Conservation (phyloP, 2,329 filamentous ascomycete genomes). For the Botryosphaeria dothidea region DNA sequence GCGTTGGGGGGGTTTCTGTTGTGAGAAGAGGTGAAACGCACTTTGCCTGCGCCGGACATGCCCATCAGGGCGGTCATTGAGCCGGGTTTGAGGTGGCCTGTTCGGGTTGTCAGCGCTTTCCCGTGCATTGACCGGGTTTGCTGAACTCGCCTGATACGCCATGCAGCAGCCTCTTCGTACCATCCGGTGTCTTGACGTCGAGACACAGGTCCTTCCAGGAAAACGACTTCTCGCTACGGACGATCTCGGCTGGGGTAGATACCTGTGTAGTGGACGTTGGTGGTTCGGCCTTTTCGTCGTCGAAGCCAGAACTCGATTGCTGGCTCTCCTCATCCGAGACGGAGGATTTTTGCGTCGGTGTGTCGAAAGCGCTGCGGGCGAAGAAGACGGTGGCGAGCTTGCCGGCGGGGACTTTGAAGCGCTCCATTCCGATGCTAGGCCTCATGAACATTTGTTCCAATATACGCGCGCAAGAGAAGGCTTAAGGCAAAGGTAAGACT, state of each 20-base stretch:
- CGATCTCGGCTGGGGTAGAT: background rate
- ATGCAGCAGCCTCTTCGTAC: background rate
- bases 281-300: background rate
- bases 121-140: background rate
- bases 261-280: background rate
- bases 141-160: background rate
- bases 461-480: too few relatives aligned
- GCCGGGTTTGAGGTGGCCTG: slow-evolving; percentile 68
- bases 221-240: background rate
- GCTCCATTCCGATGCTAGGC: background rate
- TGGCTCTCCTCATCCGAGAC: background rate
- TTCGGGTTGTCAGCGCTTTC: background rate
- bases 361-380: background rate
- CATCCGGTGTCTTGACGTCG: background rate
- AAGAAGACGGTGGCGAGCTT: background rate
- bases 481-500: background rate
- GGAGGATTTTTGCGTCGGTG: background rate
- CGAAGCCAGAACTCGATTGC: background rate
- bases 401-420: background rate
- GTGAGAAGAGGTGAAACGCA: background rate
- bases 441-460: too few relatives aligned
- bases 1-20: background rate
- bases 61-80: slow-evolving; percentile 80
- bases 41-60: slow-evolving; percentile 50
- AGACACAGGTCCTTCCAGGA: background rate